Percentiles rank a stretch among this genome's conserved stretches.
These are phyloP conservation scores for Globisporangium paroecandrum DNA, from an alignment of 352 stramenopile genomes.

Conservation along the genomic window DNA sequence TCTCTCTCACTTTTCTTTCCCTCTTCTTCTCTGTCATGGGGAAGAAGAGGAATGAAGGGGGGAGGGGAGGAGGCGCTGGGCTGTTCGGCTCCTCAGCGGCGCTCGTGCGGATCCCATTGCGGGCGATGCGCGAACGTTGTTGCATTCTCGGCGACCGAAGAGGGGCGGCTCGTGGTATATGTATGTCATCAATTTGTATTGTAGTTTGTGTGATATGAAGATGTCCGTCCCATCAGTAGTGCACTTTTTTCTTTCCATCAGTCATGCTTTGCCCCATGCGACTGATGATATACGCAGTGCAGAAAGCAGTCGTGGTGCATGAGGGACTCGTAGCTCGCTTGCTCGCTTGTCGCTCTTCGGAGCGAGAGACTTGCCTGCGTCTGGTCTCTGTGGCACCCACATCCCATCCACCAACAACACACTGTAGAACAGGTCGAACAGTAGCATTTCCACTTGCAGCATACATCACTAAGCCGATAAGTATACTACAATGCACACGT, in stretches of 20 bases:
- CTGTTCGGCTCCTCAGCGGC: constrained; percentile 29
- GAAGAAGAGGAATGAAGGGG: background rate
- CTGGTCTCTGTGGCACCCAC: constrained; percentile 33
- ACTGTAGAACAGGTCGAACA: background rate
- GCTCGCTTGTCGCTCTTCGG: constrained; percentile 6
- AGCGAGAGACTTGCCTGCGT: constrained; percentile 17
- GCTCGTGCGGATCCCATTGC: constrained; percentile 43
- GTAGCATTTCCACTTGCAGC: background rate
- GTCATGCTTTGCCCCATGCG: constrained; percentile 32
- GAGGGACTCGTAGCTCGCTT: constrained; percentile 25
- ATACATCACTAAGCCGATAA: background rate
- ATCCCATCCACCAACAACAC: constrained; percentile 15
- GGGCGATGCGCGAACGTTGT: constrained; percentile 28
- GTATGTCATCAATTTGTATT: background rate
- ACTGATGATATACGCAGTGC: constrained; percentile 83
- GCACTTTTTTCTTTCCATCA: constrained; percentile 77
- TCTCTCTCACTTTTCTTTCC: background rate
- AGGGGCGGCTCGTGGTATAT: constrained; percentile 36
- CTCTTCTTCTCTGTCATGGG: background rate
- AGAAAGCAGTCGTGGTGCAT: constrained; percentile 48
- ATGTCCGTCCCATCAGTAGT: background rate
- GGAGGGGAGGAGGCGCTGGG: constrained; percentile 1
- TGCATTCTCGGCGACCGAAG: constrained; percentile 43
- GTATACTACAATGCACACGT: background rate
- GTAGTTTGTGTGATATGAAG: constrained; percentile 1